Evolutionary conservation across 1,284 basidiomycete species (phyloP).

Genomic region (Malassezia pachydermatis): DNA sequence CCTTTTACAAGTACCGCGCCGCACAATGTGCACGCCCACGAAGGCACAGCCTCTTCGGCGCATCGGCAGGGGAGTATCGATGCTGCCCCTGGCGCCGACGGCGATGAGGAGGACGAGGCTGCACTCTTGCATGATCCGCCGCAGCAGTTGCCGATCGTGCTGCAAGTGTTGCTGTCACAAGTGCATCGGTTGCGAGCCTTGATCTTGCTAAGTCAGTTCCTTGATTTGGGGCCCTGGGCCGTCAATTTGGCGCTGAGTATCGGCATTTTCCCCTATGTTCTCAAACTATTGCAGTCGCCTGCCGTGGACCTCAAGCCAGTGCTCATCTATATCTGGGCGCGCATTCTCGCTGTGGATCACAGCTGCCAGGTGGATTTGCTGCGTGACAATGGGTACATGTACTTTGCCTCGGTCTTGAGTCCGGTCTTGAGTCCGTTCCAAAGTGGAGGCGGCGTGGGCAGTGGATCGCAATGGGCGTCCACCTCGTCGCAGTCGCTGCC

Average conservation of each 20-base stretch:
- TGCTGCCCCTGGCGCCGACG: conserved; percentile 7
- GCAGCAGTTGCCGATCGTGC: conserved; percentile 90
- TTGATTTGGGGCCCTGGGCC: conserved; percentile 96
- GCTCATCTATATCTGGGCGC: conserved; percentile 98
- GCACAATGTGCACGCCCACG: not conserved
- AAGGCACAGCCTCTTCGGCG: not conserved
- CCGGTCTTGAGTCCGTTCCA: conserved; percentile 23
- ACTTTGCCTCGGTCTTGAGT: conserved; percentile 43
- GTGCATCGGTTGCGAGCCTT: conserved; percentile 88
- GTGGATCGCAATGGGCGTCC: too few species aligned
- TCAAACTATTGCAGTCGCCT: conserved; percentile 86
- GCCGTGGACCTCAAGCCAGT: conserved; percentile 90
- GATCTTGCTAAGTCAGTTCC: conserved; percentile 91
- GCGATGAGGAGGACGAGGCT: conserved; percentile 56
- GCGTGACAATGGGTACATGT: conserved; percentile 55
- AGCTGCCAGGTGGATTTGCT: conserved; percentile 83
- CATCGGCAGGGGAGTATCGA: conserved; percentile 16
- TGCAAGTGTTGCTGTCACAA: conserved; percentile 91
- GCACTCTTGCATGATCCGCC: conserved; percentile 60
- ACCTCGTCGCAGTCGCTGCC: conserved; percentile 37
- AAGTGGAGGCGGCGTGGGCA: conserved; percentile 3
- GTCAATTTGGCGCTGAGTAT: conserved; percentile 94
- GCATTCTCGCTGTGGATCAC: conserved; percentile 88
- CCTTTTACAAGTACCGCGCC: not conserved
- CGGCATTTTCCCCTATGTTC: conserved; percentile 97